These are phyloP conservation scores for Pythium rhizo-oryzae DNA, from an alignment of 352 stramenopile genomes.

Conservation along the genomic window DNA sequence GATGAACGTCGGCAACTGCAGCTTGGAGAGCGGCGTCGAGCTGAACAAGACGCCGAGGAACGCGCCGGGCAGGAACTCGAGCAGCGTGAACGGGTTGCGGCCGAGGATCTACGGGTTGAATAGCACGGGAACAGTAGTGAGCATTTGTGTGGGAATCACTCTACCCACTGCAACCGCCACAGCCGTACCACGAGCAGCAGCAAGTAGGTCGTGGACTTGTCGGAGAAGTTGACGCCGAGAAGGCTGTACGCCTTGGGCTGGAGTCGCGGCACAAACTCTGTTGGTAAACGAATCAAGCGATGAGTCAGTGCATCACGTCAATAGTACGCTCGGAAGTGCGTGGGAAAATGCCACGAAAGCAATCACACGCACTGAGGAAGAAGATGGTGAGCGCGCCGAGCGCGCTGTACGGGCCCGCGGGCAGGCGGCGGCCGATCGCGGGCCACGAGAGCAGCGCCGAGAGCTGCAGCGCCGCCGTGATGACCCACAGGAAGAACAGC, in stretches of 20 bases:
- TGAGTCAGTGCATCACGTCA: not conserved
- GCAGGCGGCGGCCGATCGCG: conserved; percentile 41
- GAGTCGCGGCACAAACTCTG: conserved; percentile 80
- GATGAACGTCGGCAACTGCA: conserved; percentile 76
- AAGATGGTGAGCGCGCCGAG: conserved; percentile 77
- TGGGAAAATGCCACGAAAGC: not conserved
- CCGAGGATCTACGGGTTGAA: conserved; percentile 53
- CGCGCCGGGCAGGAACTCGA: conserved; percentile 64
- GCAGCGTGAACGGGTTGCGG: conserved; percentile 54
- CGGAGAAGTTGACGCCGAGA: conserved; percentile 76
- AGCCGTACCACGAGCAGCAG: conserved; percentile 73
- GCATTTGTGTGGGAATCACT: not conserved
- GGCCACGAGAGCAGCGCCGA: conserved; percentile 48
- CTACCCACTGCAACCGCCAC: not conserved
- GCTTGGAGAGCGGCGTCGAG: conserved; percentile 63
- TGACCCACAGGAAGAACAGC: conserved; percentile 61
- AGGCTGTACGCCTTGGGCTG: conserved; percentile 62
- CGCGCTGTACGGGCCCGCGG: conserved; percentile 68
- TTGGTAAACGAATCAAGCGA: not conserved
- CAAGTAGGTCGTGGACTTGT: conserved; percentile 81
- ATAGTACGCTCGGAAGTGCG: no score
- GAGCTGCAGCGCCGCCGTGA: conserved; percentile 52
- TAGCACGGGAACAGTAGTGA: not conserved
- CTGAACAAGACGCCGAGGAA: conserved; percentile 70
- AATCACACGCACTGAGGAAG: conserved; percentile 66